A percentile compares a stretch with the other conserved stretches of the same genome.
These are phyloP conservation scores for Epicoccum nigrum DNA, from an alignment of 2,329 filamentous ascomycete species.

Conservation along the genomic window DNA sequence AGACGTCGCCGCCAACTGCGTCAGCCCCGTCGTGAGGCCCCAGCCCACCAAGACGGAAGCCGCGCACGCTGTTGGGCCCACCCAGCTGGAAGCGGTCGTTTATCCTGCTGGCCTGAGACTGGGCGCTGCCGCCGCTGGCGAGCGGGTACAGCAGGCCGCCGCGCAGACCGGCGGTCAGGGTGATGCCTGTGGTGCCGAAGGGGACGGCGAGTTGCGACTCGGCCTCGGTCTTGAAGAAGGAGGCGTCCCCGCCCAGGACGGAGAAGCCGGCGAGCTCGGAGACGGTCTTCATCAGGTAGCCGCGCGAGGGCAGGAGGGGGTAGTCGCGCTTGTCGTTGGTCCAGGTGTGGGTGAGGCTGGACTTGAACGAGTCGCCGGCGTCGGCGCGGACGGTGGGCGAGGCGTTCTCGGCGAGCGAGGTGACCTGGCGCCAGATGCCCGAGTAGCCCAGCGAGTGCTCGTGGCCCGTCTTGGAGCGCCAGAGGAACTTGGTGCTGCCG, in stretches of 20 bases:
- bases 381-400: conserved; percentile 82
- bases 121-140: conserved; percentile 62
- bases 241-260: conserved; percentile 82
- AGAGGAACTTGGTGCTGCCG: conserved; percentile 76
- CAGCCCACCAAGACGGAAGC: conserved; percentile 87
- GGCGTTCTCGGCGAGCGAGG: conserved; percentile 74
- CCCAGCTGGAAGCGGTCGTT: conserved; percentile 96
- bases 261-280: conserved; percentile 89
- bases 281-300: conserved; percentile 78
- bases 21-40: conserved; percentile 87
- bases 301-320: conserved; percentile 79
- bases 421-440: conserved; percentile 86
- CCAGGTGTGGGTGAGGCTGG: conserved; percentile 81
- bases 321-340: conserved; percentile 81
- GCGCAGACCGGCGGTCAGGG: conserved; percentile 80
- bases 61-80: conserved; percentile 91
- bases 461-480: conserved; percentile 68
- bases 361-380: conserved; percentile 91
- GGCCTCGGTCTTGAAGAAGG: conserved; percentile 91
- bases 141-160: conserved; percentile 85
- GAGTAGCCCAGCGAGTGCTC: conserved; percentile 81
- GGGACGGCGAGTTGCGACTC: conserved; percentile 80
- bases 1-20: conserved; percentile 88
- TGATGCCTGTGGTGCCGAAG: conserved; percentile 76
- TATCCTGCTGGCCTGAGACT: conserved; percentile 73